Percentiles rank a stretch among this genome's conserved stretches.
Evolutionary conservation across 1,139 yeast genomes (phyloP).

Genomic region (Pichia sp.): DNA sequence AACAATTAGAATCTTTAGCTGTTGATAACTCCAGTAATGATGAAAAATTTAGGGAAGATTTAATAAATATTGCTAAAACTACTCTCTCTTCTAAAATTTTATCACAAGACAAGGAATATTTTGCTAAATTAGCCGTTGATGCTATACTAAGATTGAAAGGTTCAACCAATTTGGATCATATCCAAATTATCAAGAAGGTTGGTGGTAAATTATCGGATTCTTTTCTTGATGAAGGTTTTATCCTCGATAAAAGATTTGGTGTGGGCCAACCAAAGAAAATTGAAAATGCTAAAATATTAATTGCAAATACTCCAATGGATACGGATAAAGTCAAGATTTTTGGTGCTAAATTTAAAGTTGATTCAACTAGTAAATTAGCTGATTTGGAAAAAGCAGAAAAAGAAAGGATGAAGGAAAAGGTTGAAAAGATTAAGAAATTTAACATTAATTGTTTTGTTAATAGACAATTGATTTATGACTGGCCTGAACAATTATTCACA

Average conservation of each 20-base stretch:
- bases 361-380: slow-evolving; percentile 89
- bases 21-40: slow-evolving; percentile 63
- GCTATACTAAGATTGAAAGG: slow-evolving; percentile 90
- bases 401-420: slow-evolving; percentile 85
- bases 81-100: slow-evolving; percentile 89
- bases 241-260: slow-evolving; percentile 86
- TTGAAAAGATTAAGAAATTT: slow-evolving; percentile 75
- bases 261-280: slow-evolving; percentile 87
- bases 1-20: slow-evolving; percentile 72
- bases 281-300: slow-evolving; percentile 77
- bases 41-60: slow-evolving; percentile 66
- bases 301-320: slow-evolving; percentile 95
- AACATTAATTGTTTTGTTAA: slow-evolving; percentile 89
- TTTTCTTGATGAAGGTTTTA: slow-evolving; percentile 91
- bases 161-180: slow-evolving; percentile 89
- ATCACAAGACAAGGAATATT: slow-evolving; percentile 89
- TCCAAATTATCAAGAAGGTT: slow-evolving; percentile 85
- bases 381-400: slow-evolving; percentile 94
- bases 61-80: slow-evolving; percentile 83
- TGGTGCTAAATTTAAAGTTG: slow-evolving; percentile 97
- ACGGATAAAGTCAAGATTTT: slow-evolving; percentile 95
- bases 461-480: slow-evolving; percentile 93
- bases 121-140: slow-evolving; percentile 86
- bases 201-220: slow-evolving; percentile 94
- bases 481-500: slow-evolving; percentile 92